These are phyloP conservation scores for Verticillium alfalfae DNA, from an alignment of 2,329 filamentous ascomycete species.

Conservation along the genomic window DNA sequence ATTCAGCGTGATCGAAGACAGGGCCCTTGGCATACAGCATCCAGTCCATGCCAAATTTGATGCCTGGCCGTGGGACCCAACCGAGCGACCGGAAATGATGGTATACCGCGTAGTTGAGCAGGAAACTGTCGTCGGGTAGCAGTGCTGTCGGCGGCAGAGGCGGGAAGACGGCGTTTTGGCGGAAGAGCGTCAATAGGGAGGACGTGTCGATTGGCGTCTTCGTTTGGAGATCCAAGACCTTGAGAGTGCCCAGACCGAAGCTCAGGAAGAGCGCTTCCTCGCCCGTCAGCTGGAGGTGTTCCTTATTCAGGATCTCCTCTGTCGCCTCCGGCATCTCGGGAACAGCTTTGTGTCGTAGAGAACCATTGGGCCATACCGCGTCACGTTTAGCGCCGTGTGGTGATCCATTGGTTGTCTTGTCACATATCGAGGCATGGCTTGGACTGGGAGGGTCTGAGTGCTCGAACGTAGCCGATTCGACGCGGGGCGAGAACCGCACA, in stretches of 20 bases:
- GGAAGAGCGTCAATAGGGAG: conserved; percentile 61
- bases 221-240: conserved; percentile 48
- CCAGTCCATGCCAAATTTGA: conserved; percentile 94
- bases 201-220: conserved; percentile 40
- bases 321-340: neutral
- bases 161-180: conserved; percentile 65
- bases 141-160: conserved; percentile 41
- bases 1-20: conserved; percentile 92
- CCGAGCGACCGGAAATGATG: conserved; percentile 94
- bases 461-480: conserved; percentile 59
- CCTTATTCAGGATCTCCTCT: conserved; percentile 44
- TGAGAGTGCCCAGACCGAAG: conserved; percentile 72
- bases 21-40: conserved; percentile 91
- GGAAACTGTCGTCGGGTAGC: conserved; percentile 74
- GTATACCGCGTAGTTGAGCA: conserved; percentile 83
- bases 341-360: neutral
- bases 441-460: conserved; percentile 46
- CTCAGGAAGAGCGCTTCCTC: conserved; percentile 90
- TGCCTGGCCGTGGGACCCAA: conserved; percentile 87
- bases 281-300: conserved; percentile 85
- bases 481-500: conserved; percentile 64
- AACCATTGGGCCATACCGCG: neutral
- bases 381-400: neutral
- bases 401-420: neutral
- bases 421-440: conserved; percentile 21